Conservation (phyloP, 441 rosid species). For the Flueggea neowawraea region DNA sequence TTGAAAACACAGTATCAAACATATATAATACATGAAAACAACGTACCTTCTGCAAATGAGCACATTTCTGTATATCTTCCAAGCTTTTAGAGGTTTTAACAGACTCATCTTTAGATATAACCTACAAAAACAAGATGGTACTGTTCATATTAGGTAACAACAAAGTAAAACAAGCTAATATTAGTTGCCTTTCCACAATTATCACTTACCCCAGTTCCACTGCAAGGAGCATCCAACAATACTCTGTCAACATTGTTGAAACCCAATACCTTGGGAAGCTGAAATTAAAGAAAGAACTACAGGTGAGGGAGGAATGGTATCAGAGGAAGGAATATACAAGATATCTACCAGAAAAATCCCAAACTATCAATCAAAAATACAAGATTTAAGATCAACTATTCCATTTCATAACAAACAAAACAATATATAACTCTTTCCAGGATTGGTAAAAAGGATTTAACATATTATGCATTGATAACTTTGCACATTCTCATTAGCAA, state of each 20-base stretch:
- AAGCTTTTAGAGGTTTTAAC: slow-evolving; percentile 82
- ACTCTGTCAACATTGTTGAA: slow-evolving; percentile 82
- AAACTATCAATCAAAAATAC: too few species aligned
- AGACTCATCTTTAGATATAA: slow-evolving; percentile 93
- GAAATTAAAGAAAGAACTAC: slow-evolving; percentile 13
- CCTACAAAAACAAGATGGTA: slow-evolving; percentile 35
- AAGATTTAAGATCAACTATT: too few species aligned
- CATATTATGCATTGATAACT: too few species aligned
- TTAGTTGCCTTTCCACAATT: neutral
- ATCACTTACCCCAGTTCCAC: slow-evolving; percentile 91
- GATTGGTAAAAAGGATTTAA: too few species aligned
- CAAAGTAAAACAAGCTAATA: slow-evolving; percentile 6
- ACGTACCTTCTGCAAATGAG: slow-evolving; percentile 85
- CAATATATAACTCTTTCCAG: too few species aligned
- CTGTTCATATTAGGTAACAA: slow-evolving; percentile 8
- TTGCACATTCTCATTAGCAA: too few species aligned
- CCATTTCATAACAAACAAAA: too few species aligned
- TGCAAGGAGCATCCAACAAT: slow-evolving; percentile 96
- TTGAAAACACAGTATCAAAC: too few species aligned
- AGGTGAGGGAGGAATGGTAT: too few species aligned
- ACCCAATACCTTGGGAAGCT: slow-evolving; percentile 87
- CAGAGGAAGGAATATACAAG: slow-evolving; percentile 10
- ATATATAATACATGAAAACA: neutral
- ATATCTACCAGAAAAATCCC: neutral
- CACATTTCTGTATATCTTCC: slow-evolving; percentile 78